phyloP scores from a whole-genome alignment of 2,329 filamentous ascomycete species.

The Pseudogymnoascus sp. region DNA sequence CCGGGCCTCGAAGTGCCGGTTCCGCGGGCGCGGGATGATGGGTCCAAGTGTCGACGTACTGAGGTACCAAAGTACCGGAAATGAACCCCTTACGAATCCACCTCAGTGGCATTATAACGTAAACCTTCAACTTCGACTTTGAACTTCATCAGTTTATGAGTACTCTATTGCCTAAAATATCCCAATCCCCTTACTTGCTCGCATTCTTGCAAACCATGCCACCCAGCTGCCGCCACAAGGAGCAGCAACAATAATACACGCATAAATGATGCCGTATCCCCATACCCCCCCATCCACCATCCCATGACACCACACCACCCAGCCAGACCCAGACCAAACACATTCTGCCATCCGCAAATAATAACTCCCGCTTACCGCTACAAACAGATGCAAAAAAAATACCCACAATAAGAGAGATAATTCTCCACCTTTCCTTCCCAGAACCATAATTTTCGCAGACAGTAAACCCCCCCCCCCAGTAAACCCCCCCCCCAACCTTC shows the following conservation, averaged over 20 bases:
- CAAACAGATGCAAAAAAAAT: background rate
- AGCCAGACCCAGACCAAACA: background rate
- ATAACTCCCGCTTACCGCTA: background rate
- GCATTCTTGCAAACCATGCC: background rate
- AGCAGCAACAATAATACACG: background rate
- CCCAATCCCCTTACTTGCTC: background rate
- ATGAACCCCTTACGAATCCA: background rate
- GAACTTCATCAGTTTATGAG: background rate
- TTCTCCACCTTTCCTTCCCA: background rate
- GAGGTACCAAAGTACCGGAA: background rate
- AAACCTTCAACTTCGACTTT: background rate
- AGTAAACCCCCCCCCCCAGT: background rate
- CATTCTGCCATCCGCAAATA: background rate
- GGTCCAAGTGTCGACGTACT: background rate
- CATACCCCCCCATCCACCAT: background rate
- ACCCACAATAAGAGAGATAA: background rate
- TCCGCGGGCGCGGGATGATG: background rate
- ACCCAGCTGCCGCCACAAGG: background rate
- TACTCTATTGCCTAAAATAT: constrained; percentile 3
- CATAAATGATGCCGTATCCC: background rate
- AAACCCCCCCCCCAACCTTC: background rate
- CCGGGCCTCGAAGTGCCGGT: background rate
- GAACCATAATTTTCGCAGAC: background rate
- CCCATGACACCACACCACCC: background rate
- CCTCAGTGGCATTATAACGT: background rate